These are phyloP conservation scores for Marasmius sp. DNA, from an alignment of 1,284 basidiomycete genomes.

Conservation along the genomic window DNA sequence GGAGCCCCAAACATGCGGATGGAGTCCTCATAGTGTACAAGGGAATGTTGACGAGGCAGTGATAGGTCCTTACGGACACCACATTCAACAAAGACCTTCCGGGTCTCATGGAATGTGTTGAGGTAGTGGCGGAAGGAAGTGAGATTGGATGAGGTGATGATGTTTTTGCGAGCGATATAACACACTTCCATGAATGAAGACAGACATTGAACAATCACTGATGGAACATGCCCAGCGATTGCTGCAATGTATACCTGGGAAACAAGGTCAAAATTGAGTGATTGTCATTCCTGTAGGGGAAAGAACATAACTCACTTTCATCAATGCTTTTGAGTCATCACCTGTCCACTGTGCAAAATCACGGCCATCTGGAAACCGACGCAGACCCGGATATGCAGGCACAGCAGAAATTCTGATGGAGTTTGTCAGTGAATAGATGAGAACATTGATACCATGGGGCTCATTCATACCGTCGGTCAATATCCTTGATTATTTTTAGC, in stretches of 20 bases:
- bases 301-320: no score
- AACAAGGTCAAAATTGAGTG: no score
- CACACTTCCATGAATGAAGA: constrained; percentile 29
- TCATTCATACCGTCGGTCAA: constrained; percentile 23
- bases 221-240: constrained; percentile 23
- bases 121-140: constrained; percentile 16
- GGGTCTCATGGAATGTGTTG: constrained; percentile 7
- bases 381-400: constrained; percentile 21
- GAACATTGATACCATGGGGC: background rate
- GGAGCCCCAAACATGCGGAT: constrained; percentile 15
- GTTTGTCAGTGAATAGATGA: background rate
- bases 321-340: constrained; percentile 27
- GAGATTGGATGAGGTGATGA: constrained; percentile 21
- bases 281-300: no score
- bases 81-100: constrained; percentile 27
- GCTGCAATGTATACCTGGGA: no score
- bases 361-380: constrained; percentile 23
- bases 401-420: constrained; percentile 7
- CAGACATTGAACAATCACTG: constrained; percentile 19
- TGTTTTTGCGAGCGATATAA: constrained; percentile 29
- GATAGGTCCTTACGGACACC: constrained; percentile 25
- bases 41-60: constrained; percentile 31
- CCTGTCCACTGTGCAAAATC: constrained; percentile 30
- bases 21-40: constrained; percentile 17
- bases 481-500: constrained; percentile 22